phyloP scores from a whole-genome alignment of 257 asterid genomes.

The Solanum tacnaense region DNA sequence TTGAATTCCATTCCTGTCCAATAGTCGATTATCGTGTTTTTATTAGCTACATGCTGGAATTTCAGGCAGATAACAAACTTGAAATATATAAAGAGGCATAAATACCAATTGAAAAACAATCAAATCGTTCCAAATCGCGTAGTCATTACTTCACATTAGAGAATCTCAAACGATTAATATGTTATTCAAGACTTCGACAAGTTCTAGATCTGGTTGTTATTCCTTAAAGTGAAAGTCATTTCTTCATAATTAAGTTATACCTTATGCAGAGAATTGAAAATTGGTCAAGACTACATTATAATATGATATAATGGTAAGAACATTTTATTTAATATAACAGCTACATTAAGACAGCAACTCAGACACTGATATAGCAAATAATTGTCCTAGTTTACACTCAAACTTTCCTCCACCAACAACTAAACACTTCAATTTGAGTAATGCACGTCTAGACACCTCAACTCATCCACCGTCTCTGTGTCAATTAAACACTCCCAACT shows the following conservation, averaged over 20 bases:
- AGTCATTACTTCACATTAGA: neutral
- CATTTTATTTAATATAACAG: neutral
- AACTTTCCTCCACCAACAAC: neutral
- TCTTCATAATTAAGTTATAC: neutral
- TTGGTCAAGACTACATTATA: neutral
- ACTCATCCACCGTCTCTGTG: rapidly evolving
- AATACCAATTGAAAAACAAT: neutral
- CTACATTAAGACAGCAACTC: neutral
- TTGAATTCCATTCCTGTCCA: conserved; percentile 31
- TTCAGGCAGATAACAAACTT: neutral
- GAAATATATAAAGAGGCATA: neutral
- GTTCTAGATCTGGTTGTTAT: neutral
- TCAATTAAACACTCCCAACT: neutral
- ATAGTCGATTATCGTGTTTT: neutral
- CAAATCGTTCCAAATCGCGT: neutral
- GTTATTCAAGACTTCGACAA: neutral
- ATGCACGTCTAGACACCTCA: neutral
- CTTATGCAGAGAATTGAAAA: neutral
- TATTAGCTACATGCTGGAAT: neutral
- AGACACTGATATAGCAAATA: neutral
- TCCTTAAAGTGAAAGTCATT: neutral
- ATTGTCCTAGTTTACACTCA: neutral
- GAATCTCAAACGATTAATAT: neutral
- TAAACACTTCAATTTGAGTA: neutral
- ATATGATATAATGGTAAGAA: neutral